Base-by-base conservation (phyloP, 225 moss, liverwort and hornwort genomes). In the Thuidium tamariscinum region DNA sequence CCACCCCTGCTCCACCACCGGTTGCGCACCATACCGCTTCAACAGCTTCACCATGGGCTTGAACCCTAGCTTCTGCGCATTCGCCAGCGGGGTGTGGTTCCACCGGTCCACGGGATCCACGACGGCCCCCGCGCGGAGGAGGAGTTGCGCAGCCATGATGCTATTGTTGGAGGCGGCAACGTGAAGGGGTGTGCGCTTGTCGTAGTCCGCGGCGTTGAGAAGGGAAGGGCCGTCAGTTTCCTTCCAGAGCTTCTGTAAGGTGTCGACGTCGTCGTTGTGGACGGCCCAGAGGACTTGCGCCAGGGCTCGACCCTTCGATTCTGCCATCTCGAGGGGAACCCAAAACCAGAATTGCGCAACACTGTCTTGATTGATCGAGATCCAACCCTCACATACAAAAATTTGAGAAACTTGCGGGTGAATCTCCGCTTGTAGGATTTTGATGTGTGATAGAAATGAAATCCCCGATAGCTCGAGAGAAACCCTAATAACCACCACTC, bases 1-100 rank as follows among this genome's bases (percentile, higher is more conserved):
- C 79, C 87, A 72, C 46, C 71, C 88, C 32, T 89, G 84, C 66
- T 84, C 72, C 14, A 57, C 64, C 77, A 73, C 81, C n/a, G 71
- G 82, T 63, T 87, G 57, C 41, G 95, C 96, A 26, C 94, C 96
- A 61, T 89, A 79, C 16, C 81, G 77, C 62, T 71, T 55, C 37
- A 98, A 91, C 69, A 98, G 89, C 87, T 93, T 93, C 79, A 94
- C 80, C 92, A 96, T 93, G 44, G 87, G 39, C 85, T 92, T 86
- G 68, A 89, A 89, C 51, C 88, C 88, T n/a, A 87, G 63, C 34
- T 69, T 62, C 81, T 90, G 88, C 60, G 97, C 96, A 81, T 92
- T 90, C 76, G 93, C 90, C 63, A 95, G 48, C 27, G 97, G 97
- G 5, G 93, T 87, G 55, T 90, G 37, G 74, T 51, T 36, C 93